These are phyloP conservation scores for Phialophora verrucosa DNA, from an alignment of 2,329 filamentous ascomycete genomes.

Conservation along the genomic window DNA sequence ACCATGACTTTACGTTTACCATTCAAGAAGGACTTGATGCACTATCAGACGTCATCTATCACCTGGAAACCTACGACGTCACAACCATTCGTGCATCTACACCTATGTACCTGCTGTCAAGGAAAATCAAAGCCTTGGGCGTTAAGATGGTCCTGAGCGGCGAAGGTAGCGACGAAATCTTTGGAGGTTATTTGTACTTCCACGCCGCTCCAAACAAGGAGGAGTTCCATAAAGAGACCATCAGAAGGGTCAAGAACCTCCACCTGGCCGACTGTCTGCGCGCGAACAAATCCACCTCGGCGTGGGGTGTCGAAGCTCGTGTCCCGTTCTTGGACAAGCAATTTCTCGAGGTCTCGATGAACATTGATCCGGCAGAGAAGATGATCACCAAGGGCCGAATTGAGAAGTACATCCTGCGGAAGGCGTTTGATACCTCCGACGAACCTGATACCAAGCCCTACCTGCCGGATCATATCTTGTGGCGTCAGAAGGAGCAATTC, in stretches of 20 bases:
- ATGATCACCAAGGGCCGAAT: conserved; percentile 89
- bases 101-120: conserved; percentile 95
- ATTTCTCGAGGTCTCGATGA: conserved; percentile 93
- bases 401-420: conserved; percentile 97
- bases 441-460: conserved; percentile 82
- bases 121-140: conserved; percentile 99
- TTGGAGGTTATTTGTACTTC: conserved; percentile 98
- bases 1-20: conserved; percentile 98
- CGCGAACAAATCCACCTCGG: conserved; percentile 98
- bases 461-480: conserved; percentile 94
- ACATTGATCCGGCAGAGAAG: conserved; percentile 92
- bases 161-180: conserved; percentile 97
- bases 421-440: conserved; percentile 92
- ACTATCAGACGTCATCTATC: conserved; percentile 95
- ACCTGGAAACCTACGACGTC: conserved; percentile 96
- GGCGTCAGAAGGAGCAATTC: conserved; percentile 99
- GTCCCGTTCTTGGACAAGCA: conserved; percentile 98
- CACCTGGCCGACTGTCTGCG: conserved; percentile 95
- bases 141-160: conserved; percentile 99
- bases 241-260: conserved; percentile 93
- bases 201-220: conserved; percentile 88
- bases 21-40: conserved; percentile 97
- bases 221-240: conserved; percentile 94
- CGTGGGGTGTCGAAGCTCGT: conserved; percentile 96
- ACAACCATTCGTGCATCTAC: conserved; percentile 98